These are phyloP conservation scores for Populus euphratica DNA, from an alignment of 345 rosid genomes.

Conservation along the genomic window DNA sequence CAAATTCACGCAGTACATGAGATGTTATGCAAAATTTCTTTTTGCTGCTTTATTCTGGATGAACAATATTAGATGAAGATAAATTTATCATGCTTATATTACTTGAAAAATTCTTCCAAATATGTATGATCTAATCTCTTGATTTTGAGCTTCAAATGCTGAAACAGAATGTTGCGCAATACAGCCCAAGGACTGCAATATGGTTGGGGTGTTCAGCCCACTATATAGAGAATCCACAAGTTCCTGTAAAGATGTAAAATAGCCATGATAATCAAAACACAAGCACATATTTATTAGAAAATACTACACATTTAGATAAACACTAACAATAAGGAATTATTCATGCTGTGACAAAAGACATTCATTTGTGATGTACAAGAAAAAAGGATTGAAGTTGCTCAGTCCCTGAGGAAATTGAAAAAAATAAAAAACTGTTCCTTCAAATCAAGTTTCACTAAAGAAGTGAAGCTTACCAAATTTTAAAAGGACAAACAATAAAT, in stretches of 20 bases:
- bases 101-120: slow-evolving; percentile 52
- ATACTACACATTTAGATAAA: neutral
- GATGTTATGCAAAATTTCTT: slow-evolving; percentile 9
- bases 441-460: neutral
- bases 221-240: slow-evolving; percentile 57
- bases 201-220: slow-evolving; percentile 64
- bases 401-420: neutral
- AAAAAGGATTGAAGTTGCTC: neutral
- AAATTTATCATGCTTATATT: slow-evolving; percentile 30
- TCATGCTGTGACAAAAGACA: neutral
- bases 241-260: slow-evolving; percentile 40
- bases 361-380: neutral
- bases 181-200: slow-evolving; percentile 87
- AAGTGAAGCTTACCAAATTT: neutral
- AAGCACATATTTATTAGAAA: neutral
- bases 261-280: slow-evolving; percentile 1
- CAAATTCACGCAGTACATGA: slow-evolving; percentile 8
- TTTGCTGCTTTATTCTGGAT: slow-evolving; percentile 13
- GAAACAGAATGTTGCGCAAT: slow-evolving; percentile 59
- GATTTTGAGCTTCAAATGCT: slow-evolving; percentile 51
- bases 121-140: slow-evolving; percentile 50
- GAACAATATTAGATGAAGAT: slow-evolving; percentile 13
- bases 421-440: neutral
- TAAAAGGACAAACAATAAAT: neutral
- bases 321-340: neutral